phyloP scores from a whole-genome alignment of 108 stramenopile genomes.

The Cyclotella choctawhatcheeana region DNA sequence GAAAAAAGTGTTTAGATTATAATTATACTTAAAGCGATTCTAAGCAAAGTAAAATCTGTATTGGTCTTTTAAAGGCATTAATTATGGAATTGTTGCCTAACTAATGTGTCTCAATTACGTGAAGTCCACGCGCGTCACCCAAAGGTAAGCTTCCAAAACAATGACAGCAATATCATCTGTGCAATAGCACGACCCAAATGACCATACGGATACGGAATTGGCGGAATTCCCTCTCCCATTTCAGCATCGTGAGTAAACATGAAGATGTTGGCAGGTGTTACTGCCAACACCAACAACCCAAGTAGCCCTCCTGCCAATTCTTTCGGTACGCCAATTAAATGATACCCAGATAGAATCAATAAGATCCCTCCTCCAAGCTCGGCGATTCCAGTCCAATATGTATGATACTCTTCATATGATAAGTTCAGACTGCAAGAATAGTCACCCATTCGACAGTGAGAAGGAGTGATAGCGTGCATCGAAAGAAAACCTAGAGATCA shows the following conservation, averaged over 20 bases:
- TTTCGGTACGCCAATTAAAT: constrained; percentile 30
- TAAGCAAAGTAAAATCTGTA: too few relatives aligned
- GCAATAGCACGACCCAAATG: constrained; percentile 69
- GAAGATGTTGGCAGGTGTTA: constrained; percentile 92
- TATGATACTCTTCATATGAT: constrained; percentile 82
- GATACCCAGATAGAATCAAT: constrained; percentile 51
- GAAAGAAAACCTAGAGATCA: too few relatives aligned
- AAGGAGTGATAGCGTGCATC: too few relatives aligned
- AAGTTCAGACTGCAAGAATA: too few relatives aligned
- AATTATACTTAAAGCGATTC: too few relatives aligned
- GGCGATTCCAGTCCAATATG: constrained; percentile 81
- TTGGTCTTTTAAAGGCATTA: background rate
- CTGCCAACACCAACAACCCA: constrained; percentile 64
- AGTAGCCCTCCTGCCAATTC: constrained; percentile 65
- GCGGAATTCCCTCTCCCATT: constrained; percentile 61
- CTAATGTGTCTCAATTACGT: constrained; percentile 2
- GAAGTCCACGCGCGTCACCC: constrained; percentile 25
- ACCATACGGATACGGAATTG: constrained; percentile 70
- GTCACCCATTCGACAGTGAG: too few relatives aligned
- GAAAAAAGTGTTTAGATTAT: background rate
- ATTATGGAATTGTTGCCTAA: background rate
- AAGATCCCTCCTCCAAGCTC: constrained; percentile 76
- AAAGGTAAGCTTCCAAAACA: constrained; percentile 82
- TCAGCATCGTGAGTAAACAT: constrained; percentile 90
- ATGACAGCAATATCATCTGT: constrained; percentile 71